Base-by-base conservation (phyloP, 75 land plant genomes). In the Cryptomeria japonica region DNA sequence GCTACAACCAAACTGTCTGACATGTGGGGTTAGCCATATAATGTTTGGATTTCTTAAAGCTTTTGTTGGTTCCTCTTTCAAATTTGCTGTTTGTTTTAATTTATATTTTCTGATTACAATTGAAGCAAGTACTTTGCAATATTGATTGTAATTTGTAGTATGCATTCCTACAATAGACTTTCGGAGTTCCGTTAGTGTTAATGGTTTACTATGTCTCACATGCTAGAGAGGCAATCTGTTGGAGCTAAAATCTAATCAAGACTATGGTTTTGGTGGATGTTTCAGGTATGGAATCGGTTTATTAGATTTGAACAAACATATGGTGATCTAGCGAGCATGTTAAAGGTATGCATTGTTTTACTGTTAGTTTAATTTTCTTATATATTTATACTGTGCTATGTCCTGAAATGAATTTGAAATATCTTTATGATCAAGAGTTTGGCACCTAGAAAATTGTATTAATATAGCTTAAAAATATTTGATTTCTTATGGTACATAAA, bases 211-310 rank as follows among this genome's bases (percentile, higher is more conserved):
- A 32, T 2, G 37, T 75, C 70, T 64, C 37, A 75, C 8, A 3
- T 75, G 37, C 38, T 11, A 12, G 37, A 75, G 77, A 5, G 32
- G 37, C 37, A 75, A 32, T 75, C 37, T 32, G 77, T 14, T 2
- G 12, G 38, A 75, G 32, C 77, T 75, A 75, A 34, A 10, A 32
- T 11, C 2, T 75, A 34, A 34, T 32, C 37, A 75, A 75, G 13
- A 34, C 37, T 75, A 34, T 32, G 37, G 4, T 7, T 85, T 55
- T 55, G 28, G 42, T 19, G 28, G n/a, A 11, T 85, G 28, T 55
- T 86, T 70, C 91, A 98, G 99, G 96, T 98, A 16, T 98, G 99
- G 99, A 96, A 98, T 90, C 92, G 95, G 11, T 98, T 98, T 87
- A 42, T 87, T 87, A 87, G 92, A 87, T 97, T 98, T 92, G 99